phyloP scores from a whole-genome alignment of 352 stramenopile genomes.

The Globisporangium okanoganense region DNA sequence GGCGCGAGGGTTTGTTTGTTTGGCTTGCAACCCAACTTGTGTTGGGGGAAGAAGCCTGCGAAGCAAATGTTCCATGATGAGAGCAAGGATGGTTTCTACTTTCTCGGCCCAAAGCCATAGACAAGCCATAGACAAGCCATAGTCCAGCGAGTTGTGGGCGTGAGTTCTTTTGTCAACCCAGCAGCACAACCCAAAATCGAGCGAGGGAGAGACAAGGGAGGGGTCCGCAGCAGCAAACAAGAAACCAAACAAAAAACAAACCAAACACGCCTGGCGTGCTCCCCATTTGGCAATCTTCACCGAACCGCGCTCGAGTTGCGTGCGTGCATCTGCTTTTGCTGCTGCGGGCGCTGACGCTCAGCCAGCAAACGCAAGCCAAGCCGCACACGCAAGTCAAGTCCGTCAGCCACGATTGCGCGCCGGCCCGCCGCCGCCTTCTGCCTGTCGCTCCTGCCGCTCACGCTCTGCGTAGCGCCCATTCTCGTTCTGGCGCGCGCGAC shows the following conservation, averaged over 20 bases:
- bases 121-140: slow-evolving; percentile 5
- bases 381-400: not conserved
- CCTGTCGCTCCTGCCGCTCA: slow-evolving; percentile 17
- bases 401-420: slow-evolving; percentile 15
- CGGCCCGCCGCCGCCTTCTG: not conserved
- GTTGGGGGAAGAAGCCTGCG: not conserved
- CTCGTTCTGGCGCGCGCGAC: slow-evolving; percentile 25
- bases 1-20: not conserved
- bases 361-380: not conserved
- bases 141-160: too few relatives aligned
- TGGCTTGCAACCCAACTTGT: not conserved
- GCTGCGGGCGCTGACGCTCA: not conserved
- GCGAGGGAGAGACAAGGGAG: not conserved
- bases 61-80: slow-evolving; percentile 4
- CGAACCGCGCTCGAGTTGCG: slow-evolving; percentile 11
- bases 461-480: slow-evolving; percentile 14
- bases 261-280: not conserved
- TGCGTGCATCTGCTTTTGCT: slow-evolving; percentile 4
- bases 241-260: not conserved
- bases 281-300: slow-evolving; percentile 17
- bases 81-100: slow-evolving; percentile 8
- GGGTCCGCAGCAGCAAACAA: not conserved
- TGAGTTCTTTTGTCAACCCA: slow-evolving; percentile 2
- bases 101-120: not conserved
- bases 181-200: not conserved